These are phyloP conservation scores for Protomyces pachydermus DNA, from an alignment of 1,139 yeast species.

Conservation along the genomic window DNA sequence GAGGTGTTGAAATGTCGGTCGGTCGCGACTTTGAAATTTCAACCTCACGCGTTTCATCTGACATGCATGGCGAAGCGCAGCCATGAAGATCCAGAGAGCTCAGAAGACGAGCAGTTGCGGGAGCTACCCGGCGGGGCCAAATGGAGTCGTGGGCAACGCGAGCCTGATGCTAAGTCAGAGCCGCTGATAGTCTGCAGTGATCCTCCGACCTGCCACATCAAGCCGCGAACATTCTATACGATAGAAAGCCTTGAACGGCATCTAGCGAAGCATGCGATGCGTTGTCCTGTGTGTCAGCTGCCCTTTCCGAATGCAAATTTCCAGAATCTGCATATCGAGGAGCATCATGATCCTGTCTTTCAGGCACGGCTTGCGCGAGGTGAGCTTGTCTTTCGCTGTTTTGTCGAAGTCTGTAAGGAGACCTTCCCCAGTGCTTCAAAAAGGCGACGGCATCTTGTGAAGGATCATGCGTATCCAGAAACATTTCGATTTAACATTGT, in stretches of 20 bases:
- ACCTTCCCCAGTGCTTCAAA: neutral
- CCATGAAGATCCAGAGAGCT: neutral
- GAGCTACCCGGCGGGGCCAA: neutral
- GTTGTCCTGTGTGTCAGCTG: slow-evolving; percentile 46
- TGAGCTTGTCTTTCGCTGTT: slow-evolving; percentile 31
- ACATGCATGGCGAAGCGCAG: neutral
- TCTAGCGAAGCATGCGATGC: slow-evolving; percentile 32
- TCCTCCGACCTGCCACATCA: slow-evolving; percentile 32
- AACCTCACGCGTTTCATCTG: too few species aligned
- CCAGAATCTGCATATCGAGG: slow-evolving; percentile 50
- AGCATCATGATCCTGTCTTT: slow-evolving; percentile 52
- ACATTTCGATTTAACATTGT: slow-evolving; percentile 17
- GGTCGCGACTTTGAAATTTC: neutral
- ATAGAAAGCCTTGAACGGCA: slow-evolving; percentile 26
- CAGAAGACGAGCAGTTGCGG: neutral
- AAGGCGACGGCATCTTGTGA: slow-evolving; percentile 6
- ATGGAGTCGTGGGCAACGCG: neutral
- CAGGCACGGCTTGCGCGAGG: slow-evolving; percentile 43
- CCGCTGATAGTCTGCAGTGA: slow-evolving; percentile 30
- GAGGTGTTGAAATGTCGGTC: too few species aligned
- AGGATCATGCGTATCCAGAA: slow-evolving; percentile 11
- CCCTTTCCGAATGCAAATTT: slow-evolving; percentile 45
- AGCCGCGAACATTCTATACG: slow-evolving; percentile 30
- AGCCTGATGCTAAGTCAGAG: neutral
- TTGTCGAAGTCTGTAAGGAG: neutral